Conservation (phyloP, 1,284 basidiomycete genomes). For the Exsudoporus floridanus region DNA sequence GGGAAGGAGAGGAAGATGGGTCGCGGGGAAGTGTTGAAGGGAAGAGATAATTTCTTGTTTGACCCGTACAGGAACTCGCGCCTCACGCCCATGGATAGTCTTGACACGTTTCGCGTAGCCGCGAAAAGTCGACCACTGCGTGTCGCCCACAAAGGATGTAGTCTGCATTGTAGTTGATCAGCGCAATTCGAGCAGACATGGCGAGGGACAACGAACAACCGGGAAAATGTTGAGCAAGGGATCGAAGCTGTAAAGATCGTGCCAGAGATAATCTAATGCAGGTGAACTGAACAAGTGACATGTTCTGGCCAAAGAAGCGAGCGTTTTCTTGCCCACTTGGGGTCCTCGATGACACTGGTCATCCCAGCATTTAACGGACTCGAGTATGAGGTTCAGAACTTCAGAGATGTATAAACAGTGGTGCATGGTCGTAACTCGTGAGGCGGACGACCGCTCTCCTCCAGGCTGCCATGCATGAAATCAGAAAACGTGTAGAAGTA, state of each 20-base stretch:
- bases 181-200: background rate
- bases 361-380: background rate
- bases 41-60: background rate
- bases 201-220: constrained; percentile 4
- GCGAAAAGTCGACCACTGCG: constrained; percentile 12
- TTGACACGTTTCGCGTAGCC: constrained; percentile 21
- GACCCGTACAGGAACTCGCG: background rate
- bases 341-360: background rate
- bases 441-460: background rate
- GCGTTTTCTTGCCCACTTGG: constrained; percentile 7
- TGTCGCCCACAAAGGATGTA: background rate
- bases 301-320: constrained; percentile 17
- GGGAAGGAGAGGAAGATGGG: constrained; percentile 15
- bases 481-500: background rate
- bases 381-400: constrained; percentile 12
- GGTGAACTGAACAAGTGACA: constrained; percentile 16
- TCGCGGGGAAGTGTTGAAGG: constrained; percentile 1
- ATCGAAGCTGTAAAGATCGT: constrained; percentile 7
- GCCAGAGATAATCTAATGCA: constrained; percentile 22
- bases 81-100: constrained; percentile 1
- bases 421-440: constrained; percentile 18
- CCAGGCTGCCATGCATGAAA: background rate
- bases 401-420: constrained; percentile 16
- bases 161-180: constrained; percentile 5
- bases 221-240: constrained; percentile 14